Base-by-base conservation (phyloP, 2,329 filamentous ascomycete genomes). In the Pseudovirgaria hyperparasitica region DNA sequence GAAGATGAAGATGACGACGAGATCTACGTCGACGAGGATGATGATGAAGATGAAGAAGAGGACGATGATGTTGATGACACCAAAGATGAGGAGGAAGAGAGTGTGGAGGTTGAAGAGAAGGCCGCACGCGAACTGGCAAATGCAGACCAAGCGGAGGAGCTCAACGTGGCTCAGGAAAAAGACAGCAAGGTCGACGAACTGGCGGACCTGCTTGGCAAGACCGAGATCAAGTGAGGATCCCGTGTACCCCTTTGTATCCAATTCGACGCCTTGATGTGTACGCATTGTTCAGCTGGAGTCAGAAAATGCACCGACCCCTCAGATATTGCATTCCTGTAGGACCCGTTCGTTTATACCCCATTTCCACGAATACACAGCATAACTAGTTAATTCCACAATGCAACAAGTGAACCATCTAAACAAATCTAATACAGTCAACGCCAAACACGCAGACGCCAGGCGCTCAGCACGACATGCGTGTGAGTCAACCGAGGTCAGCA, bases 111-210 rank as follows among this genome's bases (percentile, higher is more conserved):
- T 3, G 44, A 52, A 32, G 51, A 53, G 39, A 47, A 47, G 33
- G 48, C 50, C 9, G 50, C 48, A n/a, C 40, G 54, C 28, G 72
- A 76, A 48, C 63, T 75, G 33, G 71, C 74, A 22, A 76, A 57
- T 75, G 78, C 76, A 4, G 69, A 84, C 41, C 66, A 73, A 45
- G 77, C 76, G 1, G 77, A 84, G 54, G 67, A 79, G 36, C 70
- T 85, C 54, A 77, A 80, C 21, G 72, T 76, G n/a, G 66, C 72
- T 10, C 70, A 77, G 52, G 56, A 70, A 38, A 69, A 82, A 54
- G 74, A 86, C 48, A 71, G 75, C 52, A 78, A 80, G 17, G 81
- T 96, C 20, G 85, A 94, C 43, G 75, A 74, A 23, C 60, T 96
- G 45, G 79, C 84, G 10, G 70, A 77, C 50, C 66, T 72, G 46